Conservation (phyloP, 139 green algal species). For the Ettlia oleoabundans region DNA sequence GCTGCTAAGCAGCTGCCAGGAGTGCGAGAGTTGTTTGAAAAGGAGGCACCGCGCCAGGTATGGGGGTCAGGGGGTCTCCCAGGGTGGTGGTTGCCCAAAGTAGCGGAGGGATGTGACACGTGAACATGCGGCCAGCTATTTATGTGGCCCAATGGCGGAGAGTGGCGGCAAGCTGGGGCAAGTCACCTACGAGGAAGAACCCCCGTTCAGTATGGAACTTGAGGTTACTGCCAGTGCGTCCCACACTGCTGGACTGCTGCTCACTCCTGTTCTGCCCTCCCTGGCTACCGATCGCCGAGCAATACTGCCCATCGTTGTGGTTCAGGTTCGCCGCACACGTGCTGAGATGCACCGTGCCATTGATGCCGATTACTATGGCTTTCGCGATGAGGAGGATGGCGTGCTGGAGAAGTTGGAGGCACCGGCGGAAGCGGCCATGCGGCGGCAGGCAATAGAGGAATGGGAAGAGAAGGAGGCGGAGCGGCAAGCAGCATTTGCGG, state of each 20-base stretch:
- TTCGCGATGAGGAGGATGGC: slow-evolving; percentile 95
- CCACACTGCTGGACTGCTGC: neutral
- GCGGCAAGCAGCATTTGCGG: slow-evolving; percentile 54
- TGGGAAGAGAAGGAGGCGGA: slow-evolving; percentile 77
- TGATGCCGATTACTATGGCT: slow-evolving; percentile 98
- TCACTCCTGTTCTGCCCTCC: neutral
- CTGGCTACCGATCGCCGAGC: too few relatives aligned
- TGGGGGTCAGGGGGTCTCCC: too few relatives aligned
- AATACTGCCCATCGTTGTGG: too few relatives aligned
- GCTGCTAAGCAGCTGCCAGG: slow-evolving; percentile 97
- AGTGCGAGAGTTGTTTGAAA: slow-evolving; percentile 98
- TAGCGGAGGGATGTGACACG: too few relatives aligned
- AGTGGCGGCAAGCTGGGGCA: too few relatives aligned
- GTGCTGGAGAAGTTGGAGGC: slow-evolving; percentile 81
- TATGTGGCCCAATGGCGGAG: too few relatives aligned
- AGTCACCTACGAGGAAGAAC: too few relatives aligned
- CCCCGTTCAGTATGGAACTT: too few relatives aligned
- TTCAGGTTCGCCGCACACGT: slow-evolving; percentile 66
- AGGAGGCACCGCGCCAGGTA: slow-evolving; percentile 72
- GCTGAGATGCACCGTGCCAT: slow-evolving; percentile 91
- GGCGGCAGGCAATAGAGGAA: slow-evolving; percentile 63
- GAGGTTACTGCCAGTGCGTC: too few relatives aligned
- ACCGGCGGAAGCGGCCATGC: slow-evolving; percentile 74
- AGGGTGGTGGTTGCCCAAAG: too few relatives aligned
- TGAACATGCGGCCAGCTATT: too few relatives aligned